Conservation (phyloP, 352 stramenopile species). For the Pythium brassicae region DNA sequence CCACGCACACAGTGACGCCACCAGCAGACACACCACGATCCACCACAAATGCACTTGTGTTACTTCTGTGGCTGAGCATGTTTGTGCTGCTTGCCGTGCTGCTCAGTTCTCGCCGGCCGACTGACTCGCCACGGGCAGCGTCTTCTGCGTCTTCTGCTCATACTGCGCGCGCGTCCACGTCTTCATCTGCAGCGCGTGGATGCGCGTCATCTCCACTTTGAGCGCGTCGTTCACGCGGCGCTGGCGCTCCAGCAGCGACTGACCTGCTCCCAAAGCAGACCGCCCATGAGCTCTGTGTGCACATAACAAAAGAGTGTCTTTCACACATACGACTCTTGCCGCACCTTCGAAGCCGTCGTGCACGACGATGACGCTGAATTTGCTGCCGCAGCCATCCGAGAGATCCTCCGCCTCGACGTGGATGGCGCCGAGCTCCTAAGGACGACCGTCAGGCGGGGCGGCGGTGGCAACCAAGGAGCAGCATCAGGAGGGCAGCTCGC, state of each 20-base stretch:
- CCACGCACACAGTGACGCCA: too few relatives aligned
- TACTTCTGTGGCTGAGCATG: too few relatives aligned
- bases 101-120: constrained; percentile 49
- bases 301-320: background rate
- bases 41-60: too few relatives aligned
- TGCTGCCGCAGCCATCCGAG: constrained; percentile 78
- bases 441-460: background rate
- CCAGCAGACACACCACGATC: too few relatives aligned
- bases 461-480: background rate
- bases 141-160: constrained; percentile 74
- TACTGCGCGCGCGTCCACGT: constrained; percentile 82
- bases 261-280: constrained; percentile 26
- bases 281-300: too few relatives aligned
- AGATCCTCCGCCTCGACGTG: constrained; percentile 74
- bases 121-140: constrained; percentile 35
- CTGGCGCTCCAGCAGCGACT: constrained; percentile 74
- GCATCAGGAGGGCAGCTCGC: too few relatives aligned
- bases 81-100: background rate
- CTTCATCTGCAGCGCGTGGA: constrained; percentile 85
- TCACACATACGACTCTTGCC: too few relatives aligned
- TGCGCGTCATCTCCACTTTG: constrained; percentile 80
- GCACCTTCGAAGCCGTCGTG: constrained; percentile 77
- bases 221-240: constrained; percentile 75
- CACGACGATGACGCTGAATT: constrained; percentile 83
- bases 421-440: constrained; percentile 50